These are phyloP conservation scores for Crithidia bombi DNA, from an alignment of 208 protist genomes.

Conservation along the genomic window DNA sequence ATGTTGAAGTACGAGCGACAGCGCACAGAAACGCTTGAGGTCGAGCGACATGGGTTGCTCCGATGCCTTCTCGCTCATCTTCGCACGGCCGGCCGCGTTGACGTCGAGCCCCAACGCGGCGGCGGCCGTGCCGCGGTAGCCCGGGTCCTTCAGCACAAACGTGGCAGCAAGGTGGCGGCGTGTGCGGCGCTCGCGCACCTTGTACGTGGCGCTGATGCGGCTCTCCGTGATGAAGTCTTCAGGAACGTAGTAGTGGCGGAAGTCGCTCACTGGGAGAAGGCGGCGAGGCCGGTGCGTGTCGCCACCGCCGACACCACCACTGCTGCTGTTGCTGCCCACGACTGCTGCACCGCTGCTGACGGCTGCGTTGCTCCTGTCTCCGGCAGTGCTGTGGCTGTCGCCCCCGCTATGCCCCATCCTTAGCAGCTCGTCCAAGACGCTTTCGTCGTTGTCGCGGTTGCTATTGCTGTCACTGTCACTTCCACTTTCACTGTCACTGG, in stretches of 20 bases:
- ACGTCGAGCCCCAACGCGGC: background rate
- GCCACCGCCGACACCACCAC: background rate
- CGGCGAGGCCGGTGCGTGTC: constrained; percentile 2
- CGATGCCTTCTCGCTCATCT: background rate
- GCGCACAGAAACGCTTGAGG: constrained; percentile 6
- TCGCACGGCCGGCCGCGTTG: background rate
- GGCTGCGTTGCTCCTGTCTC: background rate
- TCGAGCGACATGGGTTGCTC: constrained; percentile 9
- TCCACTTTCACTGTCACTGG: background rate
- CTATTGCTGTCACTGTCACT: background rate
- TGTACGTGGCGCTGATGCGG: constrained; percentile 13
- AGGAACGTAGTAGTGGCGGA: constrained; percentile 17
- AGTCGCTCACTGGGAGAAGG: constrained; percentile 2
- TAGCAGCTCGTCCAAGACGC: background rate
- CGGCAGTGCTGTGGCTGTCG: background rate
- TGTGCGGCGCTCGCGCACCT: constrained; percentile 21
- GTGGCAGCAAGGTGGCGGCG: constrained; percentile 18
- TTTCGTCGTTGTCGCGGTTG: background rate
- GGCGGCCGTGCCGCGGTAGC: background rate
- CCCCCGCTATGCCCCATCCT: background rate
- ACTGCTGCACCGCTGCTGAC: background rate
- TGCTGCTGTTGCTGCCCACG: background rate
- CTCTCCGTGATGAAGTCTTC: constrained; percentile 15
- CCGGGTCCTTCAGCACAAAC: constrained; percentile 11
- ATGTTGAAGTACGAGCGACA: constrained; percentile 11